Evolutionary conservation across 441 rosid genomes (phyloP), one percentile per base, ranked within the genome.

Genomic region (Gossypium lobatum): DNA sequence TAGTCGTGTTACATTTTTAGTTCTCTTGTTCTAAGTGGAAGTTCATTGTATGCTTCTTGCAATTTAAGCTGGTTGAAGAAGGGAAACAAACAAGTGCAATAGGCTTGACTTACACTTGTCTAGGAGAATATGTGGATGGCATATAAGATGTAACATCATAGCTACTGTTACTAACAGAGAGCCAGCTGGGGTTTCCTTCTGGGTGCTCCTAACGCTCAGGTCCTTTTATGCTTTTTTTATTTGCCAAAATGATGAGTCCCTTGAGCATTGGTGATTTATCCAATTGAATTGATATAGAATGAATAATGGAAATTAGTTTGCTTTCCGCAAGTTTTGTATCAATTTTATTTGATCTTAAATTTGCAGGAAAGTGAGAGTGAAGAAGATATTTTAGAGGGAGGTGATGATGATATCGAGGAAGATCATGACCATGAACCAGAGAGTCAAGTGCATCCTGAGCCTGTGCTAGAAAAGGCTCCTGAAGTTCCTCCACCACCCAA

Each of bases 311-410:
- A 6, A 50, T 67, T 7, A 25, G 14, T 67, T 48, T 48, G 58
- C 59, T 7, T 48, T 46, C 26, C 16, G 9, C 59, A 67, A n/a
- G 59, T 7, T 14, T 3, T 25, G 21, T 25, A 39, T 50, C 23
- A 20, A 20, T 50, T 70, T 70, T 53, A 16, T 16, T 14, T 70
- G 34, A 10, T 75, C 65, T 76, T 80, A 16, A 72, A 64, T 74
- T 74, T 34, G 3, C 86, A 93, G 98, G 97, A 88, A 63, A 86
- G 87, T 80, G 96, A 89, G 75, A 93, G 93, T 60, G 98, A 93
- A 73, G 97, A 88, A 76, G 94, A 91, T 50, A 82, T 82, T 77
- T 83, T 91, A 67, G 90, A 91, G 74, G 93, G 89, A 79, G 89
- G 84, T 58, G 97, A 93, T 87, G 96, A 91, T 72, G 95, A 86